A percentile compares a stretch with the other conserved stretches of the same genome.
phyloP scores from a whole-genome alignment of 1,284 basidiomycete genomes.

The Pseudozyma hubeiensis region DNA sequence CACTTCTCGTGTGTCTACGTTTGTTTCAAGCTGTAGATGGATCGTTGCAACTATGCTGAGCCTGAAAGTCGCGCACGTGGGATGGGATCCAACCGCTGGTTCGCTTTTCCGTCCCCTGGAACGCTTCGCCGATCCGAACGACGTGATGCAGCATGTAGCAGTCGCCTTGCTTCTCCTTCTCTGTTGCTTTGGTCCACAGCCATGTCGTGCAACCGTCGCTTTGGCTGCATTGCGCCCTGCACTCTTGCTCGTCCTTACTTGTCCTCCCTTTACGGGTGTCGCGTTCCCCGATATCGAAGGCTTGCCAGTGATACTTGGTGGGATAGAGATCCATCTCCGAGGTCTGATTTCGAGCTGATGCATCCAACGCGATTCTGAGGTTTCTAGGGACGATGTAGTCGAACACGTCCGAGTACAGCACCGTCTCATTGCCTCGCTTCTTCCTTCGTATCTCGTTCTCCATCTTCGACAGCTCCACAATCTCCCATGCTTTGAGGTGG shows the following conservation, averaged over 20 bases:
- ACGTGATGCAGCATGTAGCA: conserved; percentile 31
- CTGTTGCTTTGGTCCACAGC: conserved; percentile 31
- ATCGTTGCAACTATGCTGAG: conserved; percentile 21
- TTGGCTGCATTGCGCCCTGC: conserved; percentile 16
- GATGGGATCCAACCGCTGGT: conserved; percentile 37
- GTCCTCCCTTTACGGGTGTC: conserved; percentile 4
- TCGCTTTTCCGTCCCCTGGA: conserved; percentile 15
- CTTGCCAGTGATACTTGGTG: background rate
- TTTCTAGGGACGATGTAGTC: conserved; percentile 14
- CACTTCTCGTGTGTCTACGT: too few relatives aligned
- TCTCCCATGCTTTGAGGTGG: conserved; percentile 25
- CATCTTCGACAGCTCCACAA: conserved; percentile 4
- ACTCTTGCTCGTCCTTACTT: background rate
- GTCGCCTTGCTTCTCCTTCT: conserved; percentile 10
- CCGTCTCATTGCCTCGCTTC: conserved; percentile 6
- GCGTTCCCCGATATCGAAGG: conserved; percentile 11
- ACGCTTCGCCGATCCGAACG: conserved; percentile 22
- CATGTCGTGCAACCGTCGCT: conserved; percentile 26
- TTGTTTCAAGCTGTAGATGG: conserved; percentile 9
- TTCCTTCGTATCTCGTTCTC: conserved; percentile 10
- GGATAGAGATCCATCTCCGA: background rate
- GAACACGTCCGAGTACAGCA: conserved; percentile 31
- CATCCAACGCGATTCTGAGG: conserved; percentile 3
- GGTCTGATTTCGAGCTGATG: background rate
- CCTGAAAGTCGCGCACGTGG: conserved; percentile 17